Evolutionary conservation across 2,329 filamentous ascomycete genomes (phyloP), one percentile per base, ranked within the genome.

Genomic region (Balansia obtecta): DNA sequence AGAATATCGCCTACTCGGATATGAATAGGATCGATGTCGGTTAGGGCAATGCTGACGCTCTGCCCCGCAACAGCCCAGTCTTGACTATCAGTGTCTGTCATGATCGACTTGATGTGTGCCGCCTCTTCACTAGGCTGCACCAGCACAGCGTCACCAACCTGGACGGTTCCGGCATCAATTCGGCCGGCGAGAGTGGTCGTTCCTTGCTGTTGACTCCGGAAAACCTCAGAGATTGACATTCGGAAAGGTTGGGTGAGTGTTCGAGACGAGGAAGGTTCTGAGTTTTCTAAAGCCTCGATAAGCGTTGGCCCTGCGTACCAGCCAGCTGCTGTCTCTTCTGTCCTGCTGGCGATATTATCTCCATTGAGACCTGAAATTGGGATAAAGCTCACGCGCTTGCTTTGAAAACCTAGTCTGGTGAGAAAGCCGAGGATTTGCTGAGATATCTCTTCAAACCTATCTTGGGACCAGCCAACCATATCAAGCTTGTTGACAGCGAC

Each of bases 401-500:
- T 63, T 51, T 85, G 79, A 61, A 97, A 98, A 1, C 88, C 88
- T 0, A 90, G 86, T 1, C 83, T 80, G 0, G 79, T 82, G 53
- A 98, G 71, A 64, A 98, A 96, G 0, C 87, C 83, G 0, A 80
- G 80, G 55, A 95, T 82, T 60, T 95, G 88, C 54, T 88, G 80
- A 42, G 80, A 77, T 51, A 98, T 96, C 59, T 95, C 86, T 22
- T 88, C 77, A 58, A 94, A 98, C 2, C 88, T 79, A 4, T 82
- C 82, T 64, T 87, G 73, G 2, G 83, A 86, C 94, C 94, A 98
- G 6, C 74, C 71, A 7, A 91, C 82, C 15, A 83, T 84, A 64
- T 98, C 93, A 60, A 98, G 83, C 66, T 98, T 98, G 70, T 98
- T 98, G 54, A 98, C 81, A 1, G 88, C 90, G 30, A 98, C 85